Conservation (phyloP, 768 basidiomycete genomes). For the Boletus subcaerulescens region DNA sequence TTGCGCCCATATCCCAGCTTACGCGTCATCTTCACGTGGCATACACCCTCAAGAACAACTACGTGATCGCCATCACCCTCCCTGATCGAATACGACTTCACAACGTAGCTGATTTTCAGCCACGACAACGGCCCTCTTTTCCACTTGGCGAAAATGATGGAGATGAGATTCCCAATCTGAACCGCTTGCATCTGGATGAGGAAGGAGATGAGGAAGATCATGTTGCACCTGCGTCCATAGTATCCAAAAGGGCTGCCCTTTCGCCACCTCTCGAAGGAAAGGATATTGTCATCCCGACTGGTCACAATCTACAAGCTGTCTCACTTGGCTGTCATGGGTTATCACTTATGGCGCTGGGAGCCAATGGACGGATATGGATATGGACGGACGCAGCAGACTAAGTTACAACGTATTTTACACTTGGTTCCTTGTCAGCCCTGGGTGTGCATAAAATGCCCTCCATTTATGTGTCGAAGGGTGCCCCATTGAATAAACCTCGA, state of each 20-base stretch:
- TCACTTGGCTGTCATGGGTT: slow-evolving; percentile 43
- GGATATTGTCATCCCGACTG: slow-evolving; percentile 22
- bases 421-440: not conserved
- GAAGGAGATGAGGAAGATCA: slow-evolving; percentile 25
- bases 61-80: slow-evolving; percentile 48
- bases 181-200: slow-evolving; percentile 28
- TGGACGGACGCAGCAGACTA: slow-evolving; percentile 24
- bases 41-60: slow-evolving; percentile 46
- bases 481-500: not conserved
- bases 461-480: not conserved
- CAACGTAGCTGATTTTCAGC: slow-evolving; percentile 45
- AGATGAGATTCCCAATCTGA: slow-evolving; percentile 19
- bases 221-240: not conserved
- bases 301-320: slow-evolving; percentile 36
- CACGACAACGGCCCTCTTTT: slow-evolving; percentile 42
- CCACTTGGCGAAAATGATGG: slow-evolving; percentile 33
- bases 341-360: slow-evolving; percentile 22
- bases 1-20: slow-evolving; percentile 41
- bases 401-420: not conserved
- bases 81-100: slow-evolving; percentile 41
- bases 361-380: slow-evolving; percentile 22
- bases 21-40: slow-evolving; percentile 39
- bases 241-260: slow-evolving; percentile 3
- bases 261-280: slow-evolving; percentile 17
- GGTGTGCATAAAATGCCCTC: not conserved